Percentiles rank a stretch among this genome's conserved stretches.
These are phyloP conservation scores for Microbotryomycetes sp. DNA, from an alignment of 1,284 basidiomycete species.

Conservation along the genomic window DNA sequence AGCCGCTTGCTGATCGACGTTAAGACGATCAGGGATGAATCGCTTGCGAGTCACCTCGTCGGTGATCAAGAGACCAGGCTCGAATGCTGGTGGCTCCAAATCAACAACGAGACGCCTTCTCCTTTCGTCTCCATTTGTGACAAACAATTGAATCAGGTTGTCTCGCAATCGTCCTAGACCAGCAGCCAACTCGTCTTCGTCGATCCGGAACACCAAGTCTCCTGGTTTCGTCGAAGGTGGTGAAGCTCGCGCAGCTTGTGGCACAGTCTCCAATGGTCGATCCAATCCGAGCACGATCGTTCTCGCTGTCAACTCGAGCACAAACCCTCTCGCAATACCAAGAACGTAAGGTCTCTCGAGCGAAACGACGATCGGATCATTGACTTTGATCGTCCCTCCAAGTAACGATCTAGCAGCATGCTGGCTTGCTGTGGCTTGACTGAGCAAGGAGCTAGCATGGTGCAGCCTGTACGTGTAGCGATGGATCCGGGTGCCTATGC, in stretches of 20 bases:
- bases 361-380: conserved; percentile 71
- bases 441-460: background rate
- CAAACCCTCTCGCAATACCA: conserved; percentile 76
- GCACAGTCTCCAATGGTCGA: conserved; percentile 55
- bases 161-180: conserved; percentile 83
- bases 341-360: conserved; percentile 78
- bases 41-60: conserved; percentile 3
- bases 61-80: conserved; percentile 23
- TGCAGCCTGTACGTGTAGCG: conserved; percentile 59
- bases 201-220: conserved; percentile 67
- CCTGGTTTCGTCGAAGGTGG: conserved; percentile 27
- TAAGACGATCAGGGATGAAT: conserved; percentile 49
- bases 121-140: conserved; percentile 58
- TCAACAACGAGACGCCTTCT: conserved; percentile 71
- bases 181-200: conserved; percentile 82
- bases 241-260: conserved; percentile 50
- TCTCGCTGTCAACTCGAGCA: conserved; percentile 61
- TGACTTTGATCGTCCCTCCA: conserved; percentile 66
- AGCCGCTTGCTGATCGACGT: conserved; percentile 66
- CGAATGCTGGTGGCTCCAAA: conserved; percentile 61
- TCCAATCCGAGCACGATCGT: conserved; percentile 72
- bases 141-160: conserved; percentile 85
- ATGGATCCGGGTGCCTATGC: conserved; percentile 48
- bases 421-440: conserved; percentile 10
- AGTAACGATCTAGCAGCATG: conserved; percentile 51